Percentiles rank a stretch among this genome's conserved stretches.
phyloP scores from a whole-genome alignment of 1,139 yeast genomes.

The Sugiyamaella japonica region DNA sequence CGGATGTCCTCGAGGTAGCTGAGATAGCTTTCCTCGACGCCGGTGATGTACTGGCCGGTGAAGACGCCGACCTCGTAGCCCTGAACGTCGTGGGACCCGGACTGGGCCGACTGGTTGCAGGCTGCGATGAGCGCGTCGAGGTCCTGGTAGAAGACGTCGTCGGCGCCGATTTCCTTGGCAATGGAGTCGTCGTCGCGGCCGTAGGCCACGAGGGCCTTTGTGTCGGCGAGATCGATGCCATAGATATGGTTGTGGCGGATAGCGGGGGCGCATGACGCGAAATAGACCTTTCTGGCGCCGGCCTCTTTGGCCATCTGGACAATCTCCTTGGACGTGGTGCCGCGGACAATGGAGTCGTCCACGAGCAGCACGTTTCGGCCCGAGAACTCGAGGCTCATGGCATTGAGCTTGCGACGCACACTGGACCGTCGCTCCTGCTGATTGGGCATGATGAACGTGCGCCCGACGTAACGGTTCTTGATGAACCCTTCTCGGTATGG shows the following conservation, averaged over 20 bases:
- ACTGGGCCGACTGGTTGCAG: constrained; percentile 47
- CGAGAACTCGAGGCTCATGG: constrained; percentile 90
- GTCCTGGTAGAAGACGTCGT: constrained; percentile 83
- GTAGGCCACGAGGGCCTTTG: constrained; percentile 90
- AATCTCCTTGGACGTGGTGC: constrained; percentile 94
- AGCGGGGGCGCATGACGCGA: constrained; percentile 98
- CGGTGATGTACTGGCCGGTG: constrained; percentile 90
- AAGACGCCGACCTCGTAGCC: constrained; percentile 96
- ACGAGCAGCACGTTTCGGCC: constrained; percentile 87
- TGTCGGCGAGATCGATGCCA: constrained; percentile 96
- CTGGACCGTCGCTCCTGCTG: constrained; percentile 92
- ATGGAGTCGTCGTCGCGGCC: constrained; percentile 72
- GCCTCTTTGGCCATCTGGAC: constrained; percentile 98
- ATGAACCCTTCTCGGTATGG: constrained; percentile 98
- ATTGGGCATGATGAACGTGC: constrained; percentile 98
- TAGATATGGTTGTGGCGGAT: constrained; percentile 93
- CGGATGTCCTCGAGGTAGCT: constrained; percentile 80
- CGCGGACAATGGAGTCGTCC: constrained; percentile 96
- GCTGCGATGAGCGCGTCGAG: constrained; percentile 79
- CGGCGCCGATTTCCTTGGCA: constrained; percentile 84
- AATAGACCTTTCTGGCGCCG: constrained; percentile 88
- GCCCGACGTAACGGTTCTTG: constrained; percentile 93
- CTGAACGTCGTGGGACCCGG: constrained; percentile 39
- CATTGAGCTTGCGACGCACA: constrained; percentile 91
- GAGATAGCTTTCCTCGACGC: constrained; percentile 79